Base-by-base conservation (phyloP, 768 basidiomycete species). In the Boletales sp. region DNA sequence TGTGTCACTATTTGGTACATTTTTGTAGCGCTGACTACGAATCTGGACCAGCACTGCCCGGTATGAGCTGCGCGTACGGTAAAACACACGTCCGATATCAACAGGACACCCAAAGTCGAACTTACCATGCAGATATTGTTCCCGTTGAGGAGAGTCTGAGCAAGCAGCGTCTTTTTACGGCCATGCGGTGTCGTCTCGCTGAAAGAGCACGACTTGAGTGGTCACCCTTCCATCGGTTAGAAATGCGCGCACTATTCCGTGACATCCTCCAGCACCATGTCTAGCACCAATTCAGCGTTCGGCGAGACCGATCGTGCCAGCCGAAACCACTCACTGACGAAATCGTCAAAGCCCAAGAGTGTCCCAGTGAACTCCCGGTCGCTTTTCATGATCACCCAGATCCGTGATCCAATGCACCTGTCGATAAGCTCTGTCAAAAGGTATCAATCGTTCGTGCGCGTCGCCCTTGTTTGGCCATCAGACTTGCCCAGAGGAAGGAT, bases 311-410 rank as follows among this genome's bases (percentile, higher is more conserved):
- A 38, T 15, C 25, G 21, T 28, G 8, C 15, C 25, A 39, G 40
- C 17, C 14, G 42, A 44, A 43, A 15, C 15, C 8, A 94, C 95
- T 80, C 68, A 97, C 95, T 99, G 70, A 99, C 95, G 69, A 95
- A 99, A 71, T 99, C 95, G 67, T 99, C 95, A 61, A 99, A 99
- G 2, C 95, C 95, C 32, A 95, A 78, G 37, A 99, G 76, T 3
- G 85, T 96, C 11, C 95, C 95, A 19, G 89, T 90, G 72, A 97
- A 99, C 73, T 99, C 95, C 41, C 93, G 86, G 54, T 99, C 94
- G 59, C 80, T 86, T 74, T 97, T 98, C 92, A 96, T 97, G 67
- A 98, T 84, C 61, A 98, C 95, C 91, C 93, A 96, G 64, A 98
- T 94, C 43, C 84, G 82, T 32, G 93, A 95, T 49, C 95, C 95